Conservation (phyloP, 2,329 filamentous ascomycete genomes). For the Seiridium unicorne region DNA sequence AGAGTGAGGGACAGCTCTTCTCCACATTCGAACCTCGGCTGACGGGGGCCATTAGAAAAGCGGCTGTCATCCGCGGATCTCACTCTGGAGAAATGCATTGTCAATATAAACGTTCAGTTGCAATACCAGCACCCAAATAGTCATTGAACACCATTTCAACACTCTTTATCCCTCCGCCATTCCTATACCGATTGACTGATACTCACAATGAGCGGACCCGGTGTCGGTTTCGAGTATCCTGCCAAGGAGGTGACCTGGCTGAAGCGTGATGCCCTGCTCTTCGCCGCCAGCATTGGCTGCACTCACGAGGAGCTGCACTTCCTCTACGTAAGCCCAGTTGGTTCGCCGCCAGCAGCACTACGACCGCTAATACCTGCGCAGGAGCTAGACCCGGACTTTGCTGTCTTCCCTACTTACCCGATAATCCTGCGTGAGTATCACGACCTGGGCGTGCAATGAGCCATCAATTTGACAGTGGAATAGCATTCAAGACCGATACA, state of each 20-base stretch:
- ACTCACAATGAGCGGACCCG: slow-evolving; percentile 44
- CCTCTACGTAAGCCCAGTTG: slow-evolving; percentile 66
- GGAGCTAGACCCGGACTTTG: slow-evolving; percentile 85
- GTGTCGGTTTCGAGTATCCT: slow-evolving; percentile 78
- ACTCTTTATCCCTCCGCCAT: not conserved
- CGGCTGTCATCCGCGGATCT: slow-evolving; percentile 7
- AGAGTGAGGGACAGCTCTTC: slow-evolving; percentile 3
- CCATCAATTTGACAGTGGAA: not conserved
- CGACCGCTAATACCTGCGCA: slow-evolving; percentile 30
- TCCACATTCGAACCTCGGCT: slow-evolving; percentile 13
- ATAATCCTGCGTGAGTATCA: slow-evolving; percentile 66
- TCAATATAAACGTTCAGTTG: not conserved
- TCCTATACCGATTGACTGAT: too few species aligned
- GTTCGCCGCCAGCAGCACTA: not conserved
- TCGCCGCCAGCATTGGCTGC: slow-evolving; percentile 84
- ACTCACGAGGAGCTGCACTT: slow-evolving; percentile 89
- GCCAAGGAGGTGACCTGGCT: slow-evolving; percentile 75
- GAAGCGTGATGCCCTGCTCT: slow-evolving; percentile 85
- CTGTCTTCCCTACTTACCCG: slow-evolving; percentile 86
- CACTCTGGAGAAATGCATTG: not conserved
- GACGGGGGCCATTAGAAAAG: slow-evolving; percentile 6
- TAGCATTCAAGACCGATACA: slow-evolving; percentile 73
- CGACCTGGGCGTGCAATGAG: not conserved
- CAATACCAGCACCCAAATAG: not conserved
- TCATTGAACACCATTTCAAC: not conserved